Base-by-base conservation (phyloP, 148 eudicot genomes). In the Oxyria digyna region DNA sequence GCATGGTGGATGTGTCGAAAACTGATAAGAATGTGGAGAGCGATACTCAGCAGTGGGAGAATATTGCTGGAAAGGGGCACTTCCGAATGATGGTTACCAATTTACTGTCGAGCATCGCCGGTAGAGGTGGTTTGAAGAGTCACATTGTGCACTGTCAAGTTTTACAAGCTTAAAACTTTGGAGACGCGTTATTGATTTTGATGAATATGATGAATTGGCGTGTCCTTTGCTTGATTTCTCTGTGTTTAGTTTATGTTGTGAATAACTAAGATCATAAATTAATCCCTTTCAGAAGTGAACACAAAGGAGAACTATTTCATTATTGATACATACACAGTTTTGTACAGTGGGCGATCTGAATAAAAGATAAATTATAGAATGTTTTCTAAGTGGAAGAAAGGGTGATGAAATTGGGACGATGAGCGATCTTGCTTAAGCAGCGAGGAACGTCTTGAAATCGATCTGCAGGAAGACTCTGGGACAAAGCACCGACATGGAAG, bases 141-240 rank as follows among this genome's bases (percentile, higher is more conserved):
- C 93, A 87, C 72, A 91, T 89, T 52, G 86, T 89, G 72, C 97
- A 91, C 49, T 91, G 96, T 74, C 97, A 89, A 75, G 96, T 88
- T 74, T 90, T 87, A 70, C 38, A 35, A 38, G 41, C 41, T 10
- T 38, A 38, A 38, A 5, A 38, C 6, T n/a, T 3, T 38, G 41
- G 41, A 38, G 41, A 10, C 41, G 9, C 41, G n/a, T n/a, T n/a
- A n/a, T n/a, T n/a, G n/a, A n/a, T n/a, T n/a, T n/a, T n/a, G n/a
- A 38, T 52, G 59, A 52, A 52, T 52, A 52, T 8, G 18, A 4
- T n/a, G 8, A 17, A 46, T 46, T 46, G 17, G 50, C 21, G 21
- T 15, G n/a, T 14, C 21, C 20, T 46, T 12, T 4, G 21, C 50
- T 35, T 35, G 38, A 35, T 35, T 35, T 3, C 38, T 35, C 41